Evolutionary conservation across 805 yeast genomes (phyloP).

Genomic region (Suhomyces tanzawaensis): DNA sequence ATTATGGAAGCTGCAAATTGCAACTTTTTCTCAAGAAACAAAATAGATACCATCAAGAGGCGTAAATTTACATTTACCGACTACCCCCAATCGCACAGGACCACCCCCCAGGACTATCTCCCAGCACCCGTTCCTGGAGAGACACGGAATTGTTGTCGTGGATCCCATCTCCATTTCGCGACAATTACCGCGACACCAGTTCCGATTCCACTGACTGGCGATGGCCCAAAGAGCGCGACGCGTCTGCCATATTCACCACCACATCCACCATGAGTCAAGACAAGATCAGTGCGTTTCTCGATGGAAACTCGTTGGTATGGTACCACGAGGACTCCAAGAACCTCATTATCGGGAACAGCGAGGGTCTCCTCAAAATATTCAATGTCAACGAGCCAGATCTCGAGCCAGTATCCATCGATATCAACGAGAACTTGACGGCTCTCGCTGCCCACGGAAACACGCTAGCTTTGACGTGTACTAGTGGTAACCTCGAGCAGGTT

Average conservation of each 20-base stretch:
- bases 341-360: conserved; percentile 53
- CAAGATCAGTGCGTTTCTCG: conserved; percentile 38
- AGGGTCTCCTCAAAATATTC: conserved; percentile 53
- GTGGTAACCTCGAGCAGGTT: conserved; percentile 44
- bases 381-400: conserved; percentile 46
- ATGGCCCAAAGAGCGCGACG: too few species aligned
- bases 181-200: too few species aligned
- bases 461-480: conserved; percentile 35
- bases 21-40: too few species aligned
- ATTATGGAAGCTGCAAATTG: too few species aligned
- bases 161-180: too few species aligned
- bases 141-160: too few species aligned
- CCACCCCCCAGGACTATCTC: too few species aligned
- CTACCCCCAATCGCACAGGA: too few species aligned
- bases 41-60: too few species aligned
- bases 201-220: too few species aligned
- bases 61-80: too few species aligned
- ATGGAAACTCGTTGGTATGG: conserved; percentile 38
- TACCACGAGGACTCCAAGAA: conserved; percentile 22
- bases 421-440: conserved; percentile 45
- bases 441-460: conserved; percentile 24
- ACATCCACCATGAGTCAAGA: conserved; percentile 9
- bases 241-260: background rate
- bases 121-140: too few species aligned
- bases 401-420: conserved; percentile 62